Base-by-base conservation (phyloP, 441 rosid genomes). In the Brassica hybrid region DNA sequence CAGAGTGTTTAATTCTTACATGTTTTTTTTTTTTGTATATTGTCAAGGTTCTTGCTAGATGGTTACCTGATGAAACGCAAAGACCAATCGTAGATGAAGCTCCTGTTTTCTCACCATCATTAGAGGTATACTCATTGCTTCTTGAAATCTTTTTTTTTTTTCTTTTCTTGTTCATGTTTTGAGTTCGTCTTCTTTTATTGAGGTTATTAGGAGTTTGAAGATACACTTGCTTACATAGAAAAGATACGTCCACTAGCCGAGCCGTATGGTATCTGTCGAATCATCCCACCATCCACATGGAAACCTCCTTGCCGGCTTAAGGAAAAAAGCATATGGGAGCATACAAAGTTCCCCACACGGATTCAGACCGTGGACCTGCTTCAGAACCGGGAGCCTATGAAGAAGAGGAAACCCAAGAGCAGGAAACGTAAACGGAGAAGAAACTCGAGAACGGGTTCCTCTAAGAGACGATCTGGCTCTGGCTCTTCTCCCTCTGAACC, bases 321-420 rank as follows among this genome's bases (percentile, higher is more conserved):
- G 82, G 89, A 84, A 60, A 89, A 84, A 81, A 78, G 69, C 50
- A 72, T 85, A 75, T 92, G 99, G 99, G 89, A 84, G 79, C 67
- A 71, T 71, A 84, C 88, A 56, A 91, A 91, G 86, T 92, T 94
- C 77, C 86, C 96, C 5, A 92, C 99, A 0, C 84, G 97, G 82
- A 91, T 89, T 71, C 97, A 91, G 84, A 92, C 85, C 79, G 85
- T 94, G 64, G 98, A 94, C 80, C 80, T 92, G 79, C 96, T 94
- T 69, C 99, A 94, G 76, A 94, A 94, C 79, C 85, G 99, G 63
- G 92, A 92, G 85, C 97, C 99, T 50, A 91, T 92, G 96, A 43
- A 2, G 50, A 85, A 82, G 81, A 92, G 88, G 85, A 94, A 92
- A 76, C 83, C 59, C 12, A 88, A 87, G 83, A 82, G 90, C 65